A percentile compares a stretch with the other conserved stretches of the same genome.
Evolutionary conservation across 495 filamentous ascomycete genomes (phyloP).

Genomic region (Xylaria longipes): DNA sequence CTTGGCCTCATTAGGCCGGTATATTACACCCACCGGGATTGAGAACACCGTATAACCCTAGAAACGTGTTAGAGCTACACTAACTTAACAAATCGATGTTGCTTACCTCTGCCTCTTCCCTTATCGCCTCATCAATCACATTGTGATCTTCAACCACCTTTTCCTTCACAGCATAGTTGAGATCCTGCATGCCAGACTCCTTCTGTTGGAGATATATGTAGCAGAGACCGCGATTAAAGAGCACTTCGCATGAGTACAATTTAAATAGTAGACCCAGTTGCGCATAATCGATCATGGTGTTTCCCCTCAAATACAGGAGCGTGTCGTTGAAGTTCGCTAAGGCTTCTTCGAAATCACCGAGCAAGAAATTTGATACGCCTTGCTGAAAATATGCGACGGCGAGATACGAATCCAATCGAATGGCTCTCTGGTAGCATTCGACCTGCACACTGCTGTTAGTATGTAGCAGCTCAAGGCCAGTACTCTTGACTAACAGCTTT

Average conservation of each 20-base stretch:
- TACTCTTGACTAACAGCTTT: conserved; percentile 75
- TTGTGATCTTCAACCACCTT: conserved; percentile 94
- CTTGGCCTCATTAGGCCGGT: conserved; percentile 95
- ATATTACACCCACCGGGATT: conserved; percentile 93
- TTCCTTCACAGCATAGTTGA: conserved; percentile 92
- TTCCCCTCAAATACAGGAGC: conserved; percentile 90
- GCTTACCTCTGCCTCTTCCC: conserved; percentile 86
- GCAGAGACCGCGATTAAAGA: conserved; percentile 97
- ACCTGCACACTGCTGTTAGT: conserved; percentile 62
- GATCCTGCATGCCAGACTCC: conserved; percentile 86
- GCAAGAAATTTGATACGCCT: conserved; percentile 96
- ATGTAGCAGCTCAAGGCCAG: conserved; percentile 5
- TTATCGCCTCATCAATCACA: conserved; percentile 96
- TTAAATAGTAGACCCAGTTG: conserved; percentile 96
- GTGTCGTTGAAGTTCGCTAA: conserved; percentile 99
- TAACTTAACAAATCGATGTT: background rate
- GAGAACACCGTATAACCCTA: conserved; percentile 99
- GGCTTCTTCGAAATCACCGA: conserved; percentile 97
- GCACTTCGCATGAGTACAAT: conserved; percentile 94
- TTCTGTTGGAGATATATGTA: conserved; percentile 96
- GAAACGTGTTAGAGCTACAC: conserved; percentile 31
- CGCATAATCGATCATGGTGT: conserved; percentile 97
- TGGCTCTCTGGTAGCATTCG: conserved; percentile 90
- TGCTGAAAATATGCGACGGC: conserved; percentile 99
- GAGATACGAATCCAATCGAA: conserved; percentile 89